Evolutionary conservation across 106 monocot species (phyloP).

Genomic region (Cymbidium sinense): DNA sequence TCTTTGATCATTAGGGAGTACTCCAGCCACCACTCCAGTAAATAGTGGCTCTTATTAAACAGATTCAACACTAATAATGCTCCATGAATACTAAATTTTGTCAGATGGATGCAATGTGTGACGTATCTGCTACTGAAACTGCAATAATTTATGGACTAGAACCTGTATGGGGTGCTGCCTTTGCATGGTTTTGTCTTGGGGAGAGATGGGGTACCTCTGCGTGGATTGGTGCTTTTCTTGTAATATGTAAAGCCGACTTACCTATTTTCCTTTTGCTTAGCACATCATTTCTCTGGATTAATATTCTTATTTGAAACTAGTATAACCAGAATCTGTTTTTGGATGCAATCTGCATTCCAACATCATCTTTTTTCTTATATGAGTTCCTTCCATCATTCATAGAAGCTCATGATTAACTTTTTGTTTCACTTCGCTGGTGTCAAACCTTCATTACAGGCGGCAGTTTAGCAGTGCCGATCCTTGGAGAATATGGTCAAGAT

Average conservation of each 20-base stretch:
- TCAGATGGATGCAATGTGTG: slow-evolving; percentile 80
- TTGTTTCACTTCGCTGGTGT: background rate
- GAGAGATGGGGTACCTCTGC: slow-evolving; percentile 65
- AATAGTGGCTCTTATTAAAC: background rate
- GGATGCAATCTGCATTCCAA: background rate
- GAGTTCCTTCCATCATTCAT: background rate
- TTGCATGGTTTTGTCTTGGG: slow-evolving; percentile 83
- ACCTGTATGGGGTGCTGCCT: slow-evolving; percentile 86
- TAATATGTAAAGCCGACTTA: slow-evolving; percentile 53
- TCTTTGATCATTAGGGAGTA: background rate
- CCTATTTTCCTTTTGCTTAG: background rate
- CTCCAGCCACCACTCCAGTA: background rate
- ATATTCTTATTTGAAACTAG: background rate
- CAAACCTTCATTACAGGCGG: slow-evolving; percentile 35
- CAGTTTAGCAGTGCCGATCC: slow-evolving; percentile 64
- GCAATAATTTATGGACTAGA: slow-evolving; percentile 81
- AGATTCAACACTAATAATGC: background rate
- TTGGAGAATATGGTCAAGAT: slow-evolving; percentile 36
- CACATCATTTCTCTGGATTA: background rate
- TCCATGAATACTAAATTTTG: background rate
- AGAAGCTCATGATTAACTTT: background rate
- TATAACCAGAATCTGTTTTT: background rate
- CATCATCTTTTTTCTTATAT: background rate
- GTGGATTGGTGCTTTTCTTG: slow-evolving; percentile 74
- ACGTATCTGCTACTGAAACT: slow-evolving; percentile 79